phyloP scores from a whole-genome alignment of 2,329 filamentous ascomycete genomes.

The Zasmidium cellare region DNA sequence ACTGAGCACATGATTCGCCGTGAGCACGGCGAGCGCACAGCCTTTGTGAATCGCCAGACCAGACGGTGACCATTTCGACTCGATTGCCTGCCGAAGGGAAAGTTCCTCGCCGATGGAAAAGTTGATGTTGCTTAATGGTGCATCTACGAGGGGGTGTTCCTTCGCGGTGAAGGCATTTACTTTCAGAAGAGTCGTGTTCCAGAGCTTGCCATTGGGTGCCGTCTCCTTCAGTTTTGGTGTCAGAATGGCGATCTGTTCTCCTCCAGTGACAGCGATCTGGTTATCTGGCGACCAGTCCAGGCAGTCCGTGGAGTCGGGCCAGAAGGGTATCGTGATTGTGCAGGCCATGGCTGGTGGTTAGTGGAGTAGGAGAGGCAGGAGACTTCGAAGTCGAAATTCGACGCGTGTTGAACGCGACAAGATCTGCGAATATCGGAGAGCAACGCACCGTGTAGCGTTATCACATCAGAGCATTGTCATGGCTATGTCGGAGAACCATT shows the following conservation, averaged over 20 bases:
- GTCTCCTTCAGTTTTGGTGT: conserved; percentile 27
- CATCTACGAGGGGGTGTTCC: conserved; percentile 49
- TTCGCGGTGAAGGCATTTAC: conserved; percentile 53
- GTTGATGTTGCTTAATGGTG: conserved; percentile 43
- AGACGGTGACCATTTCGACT: conserved; percentile 57
- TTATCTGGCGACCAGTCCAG: conserved; percentile 62
- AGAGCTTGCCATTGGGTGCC: conserved; percentile 29
- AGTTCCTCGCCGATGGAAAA: conserved; percentile 62
- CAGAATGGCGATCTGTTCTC: conserved; percentile 57
- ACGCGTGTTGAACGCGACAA: conserved; percentile 14
- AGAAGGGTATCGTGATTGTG: conserved; percentile 37
- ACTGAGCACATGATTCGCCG: conserved; percentile 57
- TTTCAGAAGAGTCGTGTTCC: conserved; percentile 44
- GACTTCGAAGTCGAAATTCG: neutral
- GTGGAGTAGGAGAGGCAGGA: conserved; percentile 1
- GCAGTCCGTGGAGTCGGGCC: conserved; percentile 54
- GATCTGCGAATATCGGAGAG: neutral
- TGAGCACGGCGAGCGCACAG: conserved; percentile 57
- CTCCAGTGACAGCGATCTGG: conserved; percentile 57
- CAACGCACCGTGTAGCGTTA: neutral
- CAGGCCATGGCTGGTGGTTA: conserved; percentile 19
- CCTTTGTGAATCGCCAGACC: conserved; percentile 56
- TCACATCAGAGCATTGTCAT: neutral
- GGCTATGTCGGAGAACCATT: no score
- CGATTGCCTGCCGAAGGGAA: conserved; percentile 51